Percentiles rank a stretch among this genome's conserved stretches.
Evolutionary conservation across 2,329 filamentous ascomycete species (phyloP).

Genomic region (Microsporum audouinii): DNA sequence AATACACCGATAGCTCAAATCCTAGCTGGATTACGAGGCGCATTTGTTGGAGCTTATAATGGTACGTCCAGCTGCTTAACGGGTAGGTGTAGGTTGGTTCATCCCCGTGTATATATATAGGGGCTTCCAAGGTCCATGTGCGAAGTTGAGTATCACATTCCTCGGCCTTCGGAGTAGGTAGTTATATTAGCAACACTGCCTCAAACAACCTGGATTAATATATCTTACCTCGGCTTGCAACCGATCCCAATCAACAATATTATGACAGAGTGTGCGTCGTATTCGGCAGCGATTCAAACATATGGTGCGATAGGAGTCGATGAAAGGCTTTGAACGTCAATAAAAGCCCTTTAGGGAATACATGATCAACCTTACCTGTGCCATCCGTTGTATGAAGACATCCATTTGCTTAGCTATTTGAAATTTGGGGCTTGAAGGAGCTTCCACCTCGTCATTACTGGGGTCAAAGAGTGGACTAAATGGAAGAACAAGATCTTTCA

Average conservation of each 20-base stretch:
- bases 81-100: slow-evolving; percentile 56
- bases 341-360: neutral
- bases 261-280: slow-evolving; percentile 77
- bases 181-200: neutral
- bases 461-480: slow-evolving; percentile 59
- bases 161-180: slow-evolving; percentile 38
- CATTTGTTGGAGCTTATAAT: slow-evolving; percentile 82
- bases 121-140: slow-evolving; percentile 48
- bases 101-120: slow-evolving; percentile 43
- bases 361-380: slow-evolving; percentile 26
- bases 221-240: slow-evolving; percentile 60
- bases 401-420: slow-evolving; percentile 65
- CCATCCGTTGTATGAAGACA: slow-evolving; percentile 45
- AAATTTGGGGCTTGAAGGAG: slow-evolving; percentile 60
- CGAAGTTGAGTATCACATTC: slow-evolving; percentile 61
- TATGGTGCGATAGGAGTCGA: slow-evolving; percentile 71
- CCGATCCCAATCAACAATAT: slow-evolving; percentile 69
- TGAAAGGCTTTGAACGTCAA: slow-evolving; percentile 50
- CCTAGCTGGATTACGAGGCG: slow-evolving; percentile 81
- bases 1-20: slow-evolving; percentile 86
- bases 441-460: slow-evolving; percentile 63
- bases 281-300: slow-evolving; percentile 87
- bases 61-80: slow-evolving; percentile 77
- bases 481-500: slow-evolving; percentile 66
- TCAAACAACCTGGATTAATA: neutral